Base-by-base conservation (phyloP, 352 stramenopile genomes). In the Pythium dissimile region DNA sequence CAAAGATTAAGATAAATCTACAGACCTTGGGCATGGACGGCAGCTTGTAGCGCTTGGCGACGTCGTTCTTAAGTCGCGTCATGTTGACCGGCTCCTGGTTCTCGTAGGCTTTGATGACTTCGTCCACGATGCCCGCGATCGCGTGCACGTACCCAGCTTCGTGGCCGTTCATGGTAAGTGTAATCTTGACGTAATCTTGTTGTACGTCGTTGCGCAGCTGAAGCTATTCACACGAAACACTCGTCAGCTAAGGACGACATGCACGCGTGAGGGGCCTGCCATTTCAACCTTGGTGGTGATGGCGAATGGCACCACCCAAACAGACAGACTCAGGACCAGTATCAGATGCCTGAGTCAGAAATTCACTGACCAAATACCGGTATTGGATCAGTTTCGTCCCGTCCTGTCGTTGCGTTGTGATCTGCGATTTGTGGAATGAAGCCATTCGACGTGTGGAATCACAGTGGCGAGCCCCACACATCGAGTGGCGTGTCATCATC, bases 31-130 rank as follows among this genome's bases (percentile, higher is more conserved):
- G 91, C 68, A 97, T 97, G 34, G 88, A 95, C 28, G 89, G 80
- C 9, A 98, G 66, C 69, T 93, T 93, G 69, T 93, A 96, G 37
- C 92, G 86, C 63, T 93, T 93, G 26, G 89, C 84, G 11, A 95
- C 76, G 66, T 96, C 72, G 50, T 92, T 89, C 71, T 98, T 98
- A 31, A 98, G 79, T 27, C 85, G 78, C 42, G 91, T 98, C 72
- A 98, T 96, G 73, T 98, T 98, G 15, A 98, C 76, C 2, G 89
- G 86, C 41, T 90, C 62, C 31, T 94, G 86, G 18, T 71, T 66
- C 56, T 98, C 88, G 62, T 97, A 98, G 5, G 92, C 89, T 20
- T 76, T 66, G 38, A 98, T 97, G 16, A 98, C 68, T 44, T 88
- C 86, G 54, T 95, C 83, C 13, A 98, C 91, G 57, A 98, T 96